Percentiles rank a stretch among this genome's conserved stretches.
phyloP scores from a whole-genome alignment of 2,329 filamentous ascomycete genomes.

The Dothistroma septosporum region DNA sequence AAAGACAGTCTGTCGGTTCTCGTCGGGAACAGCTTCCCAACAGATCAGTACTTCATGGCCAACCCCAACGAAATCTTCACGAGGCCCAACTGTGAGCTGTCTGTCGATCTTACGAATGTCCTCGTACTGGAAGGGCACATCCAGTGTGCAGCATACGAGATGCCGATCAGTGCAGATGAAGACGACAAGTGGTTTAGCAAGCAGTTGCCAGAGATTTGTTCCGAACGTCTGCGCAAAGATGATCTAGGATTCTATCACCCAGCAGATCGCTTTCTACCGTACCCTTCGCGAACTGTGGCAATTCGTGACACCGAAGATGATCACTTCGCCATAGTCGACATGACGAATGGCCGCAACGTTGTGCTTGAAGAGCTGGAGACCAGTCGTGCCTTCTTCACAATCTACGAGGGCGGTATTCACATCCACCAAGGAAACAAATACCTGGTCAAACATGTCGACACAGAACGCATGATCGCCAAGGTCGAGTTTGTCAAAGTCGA shows the following conservation, averaged over 20 bases:
- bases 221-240: slow-evolving; percentile 69
- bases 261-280: slow-evolving; percentile 79
- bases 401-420: slow-evolving; percentile 97
- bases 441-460: slow-evolving; percentile 81
- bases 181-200: slow-evolving; percentile 77
- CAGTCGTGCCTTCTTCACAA: slow-evolving; percentile 87
- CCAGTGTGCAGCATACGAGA: slow-evolving; percentile 91
- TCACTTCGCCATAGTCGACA: slow-evolving; percentile 92
- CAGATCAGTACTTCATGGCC: slow-evolving; percentile 95
- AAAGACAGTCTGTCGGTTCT: slow-evolving; percentile 89
- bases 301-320: slow-evolving; percentile 87
- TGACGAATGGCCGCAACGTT: slow-evolving; percentile 73
- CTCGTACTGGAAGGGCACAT: slow-evolving; percentile 89
- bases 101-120: slow-evolving; percentile 88
- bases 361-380: slow-evolving; percentile 96
- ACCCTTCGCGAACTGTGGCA: slow-evolving; percentile 75
- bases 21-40: slow-evolving; percentile 82
- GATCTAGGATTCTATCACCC: slow-evolving; percentile 82
- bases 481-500: slow-evolving; percentile 88
- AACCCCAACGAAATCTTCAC: slow-evolving; percentile 93
- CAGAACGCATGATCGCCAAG: slow-evolving; percentile 74
- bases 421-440: slow-evolving; percentile 94
- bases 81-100: slow-evolving; percentile 80
- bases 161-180: slow-evolving; percentile 76
- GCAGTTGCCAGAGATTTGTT: slow-evolving; percentile 65